Evolutionary conservation across 345 rosid species (phyloP), one percentile per base, ranked within the genome.

Genomic region (Camelina laxa): DNA sequence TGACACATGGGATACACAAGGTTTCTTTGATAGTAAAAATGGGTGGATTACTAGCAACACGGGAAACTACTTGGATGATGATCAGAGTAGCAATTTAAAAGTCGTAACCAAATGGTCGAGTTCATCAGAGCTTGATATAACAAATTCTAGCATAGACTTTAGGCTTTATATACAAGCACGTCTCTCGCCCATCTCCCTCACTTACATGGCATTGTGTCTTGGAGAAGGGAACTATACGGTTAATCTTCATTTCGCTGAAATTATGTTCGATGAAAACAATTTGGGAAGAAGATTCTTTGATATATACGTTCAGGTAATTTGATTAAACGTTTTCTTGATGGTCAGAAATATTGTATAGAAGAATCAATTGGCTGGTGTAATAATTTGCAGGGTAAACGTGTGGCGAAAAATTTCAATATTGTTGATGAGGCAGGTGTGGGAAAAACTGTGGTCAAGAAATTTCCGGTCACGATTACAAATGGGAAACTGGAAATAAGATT

Each of bases 241-340:
- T 42, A 87, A 78, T 62, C 97, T 92, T 67, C 96, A 92, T 74
- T 92, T 92, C 62, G 91, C 91, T 19, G 96, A 92, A 80, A 88
- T 86, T 27, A 66, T 76, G 79, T 89, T 88, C 85, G 70, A 44
- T 2, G 60, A 68, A 48, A 77, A 82, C 13, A 85, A 82, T 77
- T 70, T 85, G n/a, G 96, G 97, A 33, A 87, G 83, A 79, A 81
- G 89, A 31, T 61, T 81, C 35, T 91, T 89, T 45, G 85, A 92
- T 80, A 82, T 89, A 65, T 87, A 85, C 61, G 60, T 89, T 68
- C 93, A 89, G 90, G 96, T 89, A 74, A n/a, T 8, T n/a, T 59
- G 6, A 55, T 24, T 6, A 14, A 38, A 49, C 30, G 16, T 42
- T 42, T n/a, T 36, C 2, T n/a, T 21, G 19, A 48, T 38, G 48